A percentile compares a stretch with the other conserved stretches of the same genome.
Conservation (phyloP, 306 rosid genomes). For the Quercus parvula region DNA sequence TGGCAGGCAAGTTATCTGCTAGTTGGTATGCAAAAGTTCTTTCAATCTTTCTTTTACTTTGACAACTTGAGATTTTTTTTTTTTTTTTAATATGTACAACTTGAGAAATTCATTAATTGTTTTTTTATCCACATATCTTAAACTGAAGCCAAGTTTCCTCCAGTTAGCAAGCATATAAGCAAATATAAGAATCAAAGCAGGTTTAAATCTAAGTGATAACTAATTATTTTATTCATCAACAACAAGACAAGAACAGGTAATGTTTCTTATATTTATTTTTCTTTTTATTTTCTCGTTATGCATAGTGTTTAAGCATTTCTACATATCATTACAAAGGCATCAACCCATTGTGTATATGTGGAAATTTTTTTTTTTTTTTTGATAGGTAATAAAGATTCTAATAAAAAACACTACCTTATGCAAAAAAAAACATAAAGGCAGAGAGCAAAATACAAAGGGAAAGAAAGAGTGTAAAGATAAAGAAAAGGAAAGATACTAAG, state of each 20-base stretch:
- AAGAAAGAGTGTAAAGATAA: too few species aligned
- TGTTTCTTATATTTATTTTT: background rate
- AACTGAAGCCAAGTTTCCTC: background rate
- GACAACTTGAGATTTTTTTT: background rate
- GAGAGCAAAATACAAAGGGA: too few species aligned
- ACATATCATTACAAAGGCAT: background rate
- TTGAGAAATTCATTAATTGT: background rate
- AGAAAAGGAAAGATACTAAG: too few species aligned
- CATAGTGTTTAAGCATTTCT: background rate
- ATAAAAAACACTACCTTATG: too few species aligned
- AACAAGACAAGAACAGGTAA: background rate
- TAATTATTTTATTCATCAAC: too few species aligned
- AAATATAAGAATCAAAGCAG: background rate
- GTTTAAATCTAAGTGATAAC: background rate
- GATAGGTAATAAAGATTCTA: too few species aligned
- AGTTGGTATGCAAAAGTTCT: background rate
- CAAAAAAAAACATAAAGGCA: too few species aligned
- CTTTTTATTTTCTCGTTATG: background rate
- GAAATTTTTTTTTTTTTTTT: background rate
- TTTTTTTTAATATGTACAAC: background rate
- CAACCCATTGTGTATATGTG: background rate
- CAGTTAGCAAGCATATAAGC: background rate
- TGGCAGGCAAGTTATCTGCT: background rate
- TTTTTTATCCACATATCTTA: conserved; percentile 7
- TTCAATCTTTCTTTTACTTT: background rate